Conservation (phyloP, 306 rosid genomes). For the Abrus pulchellus region DNA sequence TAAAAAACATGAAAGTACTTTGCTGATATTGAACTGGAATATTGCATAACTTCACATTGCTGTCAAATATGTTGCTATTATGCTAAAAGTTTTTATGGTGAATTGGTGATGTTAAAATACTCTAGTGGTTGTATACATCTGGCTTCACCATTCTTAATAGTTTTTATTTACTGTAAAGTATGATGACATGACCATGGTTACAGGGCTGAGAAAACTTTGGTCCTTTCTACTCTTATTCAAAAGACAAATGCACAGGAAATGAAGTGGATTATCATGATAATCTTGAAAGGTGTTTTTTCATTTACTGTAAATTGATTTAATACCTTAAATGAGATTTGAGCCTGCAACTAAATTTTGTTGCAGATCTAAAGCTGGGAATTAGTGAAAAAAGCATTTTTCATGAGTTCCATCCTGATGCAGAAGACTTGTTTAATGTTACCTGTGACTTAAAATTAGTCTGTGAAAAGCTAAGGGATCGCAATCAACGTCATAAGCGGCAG, state of each 20-base stretch:
- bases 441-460: constrained; percentile 97
- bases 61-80: constrained; percentile 5
- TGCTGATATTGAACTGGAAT: constrained; percentile 20
- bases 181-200: constrained; percentile 47
- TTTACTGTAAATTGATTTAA: constrained; percentile 40
- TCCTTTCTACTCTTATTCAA: constrained; percentile 80
- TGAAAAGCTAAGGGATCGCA: constrained; percentile 88
- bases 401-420: constrained; percentile 98
- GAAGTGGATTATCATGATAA: constrained; percentile 99
- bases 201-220: constrained; percentile 79
- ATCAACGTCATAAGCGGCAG: constrained; percentile 89
- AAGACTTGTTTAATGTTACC: constrained; percentile 94
- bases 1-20: constrained; percentile 19
- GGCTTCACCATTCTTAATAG: constrained; percentile 13
- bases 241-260: constrained; percentile 95
- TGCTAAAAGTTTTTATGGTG: not conserved
- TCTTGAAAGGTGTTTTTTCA: constrained; percentile 75
- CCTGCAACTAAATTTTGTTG: constrained; percentile 35
- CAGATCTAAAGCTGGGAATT: constrained; percentile 92
- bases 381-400: constrained; percentile 95
- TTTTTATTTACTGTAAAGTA: constrained; percentile 21
- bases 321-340: constrained; percentile 22
- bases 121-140: not conserved
- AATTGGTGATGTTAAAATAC: constrained; percentile 13
- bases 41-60: not conserved